Evolutionary conservation across 805 yeast genomes (phyloP), one percentile per base, ranked within the genome.

Genomic region (Yarrowia keelungensis): DNA sequence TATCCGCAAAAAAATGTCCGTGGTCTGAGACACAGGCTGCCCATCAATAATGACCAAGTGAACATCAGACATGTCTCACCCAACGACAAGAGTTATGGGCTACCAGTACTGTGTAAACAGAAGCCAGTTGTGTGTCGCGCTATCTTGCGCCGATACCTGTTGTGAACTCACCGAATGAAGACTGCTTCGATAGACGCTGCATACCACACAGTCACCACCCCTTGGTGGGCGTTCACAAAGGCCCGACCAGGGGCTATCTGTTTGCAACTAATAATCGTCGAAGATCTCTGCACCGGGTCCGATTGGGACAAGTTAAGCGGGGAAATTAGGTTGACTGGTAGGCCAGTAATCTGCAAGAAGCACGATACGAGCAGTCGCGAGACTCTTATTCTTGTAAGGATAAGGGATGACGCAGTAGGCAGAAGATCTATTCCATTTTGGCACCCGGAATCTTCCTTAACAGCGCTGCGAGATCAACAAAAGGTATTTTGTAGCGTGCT

Each of bases 241-340:
- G 32, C 32, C 7, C 32, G 32, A 26, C 32, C 7, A 26, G 32
- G 32, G 19, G 46, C 5, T 8, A 43, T 10, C 22, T 10, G 32
- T n/a, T 22, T 12, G 51, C 14, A 47, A 22, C 35, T 47, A 4
- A 9, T n/a, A 32, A n/a, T 16, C 39, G 39, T 32, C 22, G 56
- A 36, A 36, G 56, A 51, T 51, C 59, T 12, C 45, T 53, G 59
- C 59, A 53, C 10, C n/a, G 59, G 45, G 16, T 11, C 59, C 26
- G n/a, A 53, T 53, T 53, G 45, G 59, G 59, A 53, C 59, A 53
- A 16, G 45, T 53, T 53, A 53, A 53, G 59, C 59, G 59, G 59
- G 58, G 58, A 38, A 38, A 51, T 51, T 51, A 16, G 38, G 45
- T 38, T 53, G 41, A n/a, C 10, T 15, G 53, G 36, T 8, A 14